A percentile compares a stretch with the other conserved stretches of the same genome.
Conservation (phyloP, 208 protist species). For the Balamuthia mandrillaris region DNA sequence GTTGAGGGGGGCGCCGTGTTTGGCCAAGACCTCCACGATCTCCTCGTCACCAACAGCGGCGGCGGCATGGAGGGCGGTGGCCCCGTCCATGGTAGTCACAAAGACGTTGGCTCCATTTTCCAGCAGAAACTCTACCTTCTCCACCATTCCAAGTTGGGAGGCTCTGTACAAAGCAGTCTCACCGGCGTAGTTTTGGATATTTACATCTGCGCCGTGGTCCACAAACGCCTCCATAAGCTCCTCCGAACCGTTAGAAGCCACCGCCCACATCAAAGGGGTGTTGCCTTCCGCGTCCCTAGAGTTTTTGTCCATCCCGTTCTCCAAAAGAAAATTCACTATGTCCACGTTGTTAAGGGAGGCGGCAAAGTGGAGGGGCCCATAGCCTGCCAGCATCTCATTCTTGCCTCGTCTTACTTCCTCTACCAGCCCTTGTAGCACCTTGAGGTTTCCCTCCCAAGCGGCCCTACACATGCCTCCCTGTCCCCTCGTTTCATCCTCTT, state of each 20-base stretch:
- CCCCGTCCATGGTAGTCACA: background rate
- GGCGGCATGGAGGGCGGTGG: background rate
- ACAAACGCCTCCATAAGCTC: background rate
- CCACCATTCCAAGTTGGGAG: background rate
- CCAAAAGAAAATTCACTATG: too few relatives aligned
- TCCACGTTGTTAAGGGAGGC: too few relatives aligned
- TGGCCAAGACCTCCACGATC: background rate
- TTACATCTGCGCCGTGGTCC: background rate
- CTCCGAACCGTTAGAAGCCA: background rate
- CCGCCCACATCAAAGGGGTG: background rate
- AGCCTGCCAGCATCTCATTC: too few relatives aligned
- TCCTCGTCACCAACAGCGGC: background rate
- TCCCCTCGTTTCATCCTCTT: too few relatives aligned
- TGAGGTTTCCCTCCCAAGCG: too few relatives aligned
- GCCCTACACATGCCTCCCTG: too few relatives aligned
- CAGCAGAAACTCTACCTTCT: constrained; percentile 13
- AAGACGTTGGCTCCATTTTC: background rate
- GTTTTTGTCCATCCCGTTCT: too few relatives aligned
- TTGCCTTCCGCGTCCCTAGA: constrained; percentile 1
- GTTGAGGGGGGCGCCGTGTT: background rate
- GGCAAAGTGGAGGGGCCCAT: too few relatives aligned
- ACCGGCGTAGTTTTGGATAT: background rate
- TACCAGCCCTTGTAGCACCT: too few relatives aligned
- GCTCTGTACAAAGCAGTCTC: background rate
- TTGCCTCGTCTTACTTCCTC: too few relatives aligned